Evolutionary conservation across 2,329 filamentous ascomycete genomes (phyloP).

Genomic region (Orbilia ellipsospora): DNA sequence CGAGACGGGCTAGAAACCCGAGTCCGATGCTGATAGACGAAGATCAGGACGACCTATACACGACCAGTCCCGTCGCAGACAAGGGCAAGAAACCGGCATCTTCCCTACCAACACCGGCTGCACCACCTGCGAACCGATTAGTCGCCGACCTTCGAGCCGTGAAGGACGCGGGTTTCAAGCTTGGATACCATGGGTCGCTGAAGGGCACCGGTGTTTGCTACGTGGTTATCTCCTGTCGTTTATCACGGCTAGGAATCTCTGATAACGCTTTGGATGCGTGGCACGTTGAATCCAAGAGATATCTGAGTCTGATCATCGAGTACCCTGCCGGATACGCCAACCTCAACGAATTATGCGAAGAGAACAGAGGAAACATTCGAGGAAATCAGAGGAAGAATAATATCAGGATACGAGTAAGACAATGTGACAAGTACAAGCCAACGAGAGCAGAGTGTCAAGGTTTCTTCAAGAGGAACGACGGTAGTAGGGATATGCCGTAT

Average conservation of each 20-base stretch:
- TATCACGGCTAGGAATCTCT: conserved; percentile 77
- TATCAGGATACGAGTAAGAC: conserved; percentile 42
- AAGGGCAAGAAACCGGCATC: conserved; percentile 43
- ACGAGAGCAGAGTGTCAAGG: conserved; percentile 37
- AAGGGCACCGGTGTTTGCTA: conserved; percentile 65
- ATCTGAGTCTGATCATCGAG: conserved; percentile 77
- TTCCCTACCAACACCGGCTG: conserved; percentile 11
- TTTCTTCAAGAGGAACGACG: conserved; percentile 25
- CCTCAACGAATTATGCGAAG: conserved; percentile 68
- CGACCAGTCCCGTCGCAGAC: conserved; percentile 16
- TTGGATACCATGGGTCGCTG: conserved; percentile 69
- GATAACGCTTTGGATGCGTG: conserved; percentile 81
- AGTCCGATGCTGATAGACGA: conserved; percentile 37
- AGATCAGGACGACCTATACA: conserved; percentile 33
- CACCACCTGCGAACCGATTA: conserved; percentile 13
- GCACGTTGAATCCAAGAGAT: conserved; percentile 74
- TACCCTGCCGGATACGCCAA: conserved; percentile 72
- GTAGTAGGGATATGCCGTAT: conserved; percentile 30
- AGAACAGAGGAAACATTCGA: conserved; percentile 45
- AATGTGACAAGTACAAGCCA: conserved; percentile 47
- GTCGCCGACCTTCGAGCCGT: conserved; percentile 70
- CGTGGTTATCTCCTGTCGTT: conserved; percentile 75
- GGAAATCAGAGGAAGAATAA: conserved; percentile 10
- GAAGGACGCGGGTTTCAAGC: conserved; percentile 75
- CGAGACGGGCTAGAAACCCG: conserved; percentile 6